phyloP scores from a whole-genome alignment of 1,139 yeast genomes.

The Geotrichum carabidarum region DNA sequence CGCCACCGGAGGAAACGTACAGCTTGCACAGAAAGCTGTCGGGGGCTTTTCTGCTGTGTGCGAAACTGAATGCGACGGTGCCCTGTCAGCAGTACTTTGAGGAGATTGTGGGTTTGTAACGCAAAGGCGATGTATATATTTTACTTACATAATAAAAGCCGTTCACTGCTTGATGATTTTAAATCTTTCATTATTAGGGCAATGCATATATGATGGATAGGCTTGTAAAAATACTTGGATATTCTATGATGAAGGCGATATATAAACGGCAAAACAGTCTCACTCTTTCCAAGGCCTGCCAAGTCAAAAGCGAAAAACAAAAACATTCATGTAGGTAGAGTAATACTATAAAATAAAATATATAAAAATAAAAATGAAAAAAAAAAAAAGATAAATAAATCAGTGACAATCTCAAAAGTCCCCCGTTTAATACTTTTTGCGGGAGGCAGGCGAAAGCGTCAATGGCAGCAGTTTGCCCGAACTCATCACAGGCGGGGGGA shows the following conservation, averaged over 20 bases:
- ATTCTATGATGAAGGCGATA: background rate
- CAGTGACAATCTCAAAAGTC: background rate
- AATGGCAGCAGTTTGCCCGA: constrained; percentile 1
- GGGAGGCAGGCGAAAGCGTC: constrained; percentile 2
- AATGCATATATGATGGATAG: background rate
- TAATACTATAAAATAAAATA: background rate
- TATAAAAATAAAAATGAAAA: background rate
- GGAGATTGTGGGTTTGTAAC: constrained; percentile 56
- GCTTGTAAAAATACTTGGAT: background rate
- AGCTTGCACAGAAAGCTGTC: constrained; percentile 90
- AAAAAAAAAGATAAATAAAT: background rate
- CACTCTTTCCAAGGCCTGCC: background rate
- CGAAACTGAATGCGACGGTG: constrained; percentile 75
- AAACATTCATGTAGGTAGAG: background rate
- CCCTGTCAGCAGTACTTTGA: constrained; percentile 75
- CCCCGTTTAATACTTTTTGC: background rate
- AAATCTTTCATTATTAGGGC: background rate
- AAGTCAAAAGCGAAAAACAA: background rate
- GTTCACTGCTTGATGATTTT: background rate
- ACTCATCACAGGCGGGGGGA: background rate
- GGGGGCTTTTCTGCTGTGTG: constrained; percentile 88
- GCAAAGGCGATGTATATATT: background rate
- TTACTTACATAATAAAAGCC: background rate
- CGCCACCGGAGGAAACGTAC: constrained; percentile 98
- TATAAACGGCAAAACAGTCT: background rate